Conservation (phyloP, 306 rosid species). For the Prunus persica region DNA sequence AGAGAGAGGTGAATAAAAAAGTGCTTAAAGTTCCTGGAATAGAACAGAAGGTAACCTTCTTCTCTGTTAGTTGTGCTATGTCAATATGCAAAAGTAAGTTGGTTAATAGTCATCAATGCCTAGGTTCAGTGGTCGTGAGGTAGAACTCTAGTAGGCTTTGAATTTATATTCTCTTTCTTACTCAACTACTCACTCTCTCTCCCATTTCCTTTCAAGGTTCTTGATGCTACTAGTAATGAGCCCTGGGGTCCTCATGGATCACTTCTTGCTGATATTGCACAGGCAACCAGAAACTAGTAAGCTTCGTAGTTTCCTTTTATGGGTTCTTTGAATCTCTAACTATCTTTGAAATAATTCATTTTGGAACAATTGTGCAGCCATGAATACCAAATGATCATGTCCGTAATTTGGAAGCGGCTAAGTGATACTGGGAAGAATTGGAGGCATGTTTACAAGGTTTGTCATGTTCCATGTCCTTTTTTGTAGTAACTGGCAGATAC, state of each 20-base stretch:
- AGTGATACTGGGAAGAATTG: constrained; percentile 98
- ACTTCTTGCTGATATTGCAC: constrained; percentile 93
- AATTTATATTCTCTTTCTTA: background rate
- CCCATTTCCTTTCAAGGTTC: constrained; percentile 52
- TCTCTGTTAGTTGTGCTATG: background rate
- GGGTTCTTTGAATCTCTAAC: constrained; percentile 21
- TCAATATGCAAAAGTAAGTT: background rate
- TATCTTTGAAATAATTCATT: constrained; percentile 27
- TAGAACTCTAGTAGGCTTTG: no score
- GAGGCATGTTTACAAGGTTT: constrained; percentile 99
- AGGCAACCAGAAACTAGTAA: constrained; percentile 90
- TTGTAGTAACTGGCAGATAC: constrained; percentile 12
- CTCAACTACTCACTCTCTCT: background rate
- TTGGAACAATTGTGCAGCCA: constrained; percentile 59
- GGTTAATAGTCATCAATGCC: background rate
- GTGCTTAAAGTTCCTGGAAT: constrained; percentile 97
- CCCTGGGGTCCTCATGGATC: constrained; percentile 99
- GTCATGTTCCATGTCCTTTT: constrained; percentile 13
- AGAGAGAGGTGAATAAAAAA: constrained; percentile 92
- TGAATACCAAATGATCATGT: constrained; percentile 95
- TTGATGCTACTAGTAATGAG: constrained; percentile 98
- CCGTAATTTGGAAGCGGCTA: constrained; percentile 91
- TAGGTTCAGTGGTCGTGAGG: background rate
- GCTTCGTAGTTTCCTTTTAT: constrained; percentile 22
- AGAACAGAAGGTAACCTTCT: constrained; percentile 83